phyloP scores from a whole-genome alignment of 352 stramenopile species.

The Elongisporangium undulatum region DNA sequence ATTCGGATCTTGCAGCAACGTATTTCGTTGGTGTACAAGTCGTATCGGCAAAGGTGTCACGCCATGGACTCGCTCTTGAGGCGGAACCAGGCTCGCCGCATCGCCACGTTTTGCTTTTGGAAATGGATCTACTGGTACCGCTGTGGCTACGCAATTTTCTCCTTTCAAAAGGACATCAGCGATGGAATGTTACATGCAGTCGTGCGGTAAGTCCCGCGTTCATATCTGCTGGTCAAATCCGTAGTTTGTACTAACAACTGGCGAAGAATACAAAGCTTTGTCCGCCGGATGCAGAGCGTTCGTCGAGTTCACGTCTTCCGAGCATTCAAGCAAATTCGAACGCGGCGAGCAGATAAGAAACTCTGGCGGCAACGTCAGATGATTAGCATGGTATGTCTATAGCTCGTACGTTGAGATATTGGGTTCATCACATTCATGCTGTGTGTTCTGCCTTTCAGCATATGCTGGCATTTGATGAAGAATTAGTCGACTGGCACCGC shows the following conservation, averaged over 20 bases:
- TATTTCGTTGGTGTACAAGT: slow-evolving; percentile 6
- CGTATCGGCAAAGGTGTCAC: background rate
- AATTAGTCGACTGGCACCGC: slow-evolving; percentile 26
- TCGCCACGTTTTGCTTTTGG: slow-evolving; percentile 37
- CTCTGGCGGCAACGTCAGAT: slow-evolving; percentile 1
- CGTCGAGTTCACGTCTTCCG: background rate
- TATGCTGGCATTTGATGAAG: slow-evolving; percentile 9
- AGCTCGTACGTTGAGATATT: background rate
- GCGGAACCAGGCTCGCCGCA: slow-evolving; percentile 16
- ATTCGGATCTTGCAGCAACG: slow-evolving; percentile 6
- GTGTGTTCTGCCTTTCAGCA: background rate
- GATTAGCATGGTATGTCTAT: background rate
- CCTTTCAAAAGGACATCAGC: slow-evolving; percentile 8
- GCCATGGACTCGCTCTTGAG: slow-evolving; percentile 5
- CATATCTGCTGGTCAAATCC: background rate
- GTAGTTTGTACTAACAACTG: background rate
- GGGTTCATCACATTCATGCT: background rate
- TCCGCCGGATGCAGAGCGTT: background rate
- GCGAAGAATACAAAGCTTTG: slow-evolving; percentile 2
- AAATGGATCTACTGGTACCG: slow-evolving; percentile 21
- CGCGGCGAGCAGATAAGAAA: slow-evolving; percentile 1
- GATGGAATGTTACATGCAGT: slow-evolving; percentile 4
- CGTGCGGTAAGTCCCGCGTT: slow-evolving; percentile 8
- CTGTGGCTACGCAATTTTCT: slow-evolving; percentile 18
- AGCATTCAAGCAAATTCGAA: slow-evolving; percentile 1